A percentile compares a stretch with the other conserved stretches of the same genome.
Conservation (phyloP, 768 basidiomycete genomes). For the Pisolithus albus region DNA sequence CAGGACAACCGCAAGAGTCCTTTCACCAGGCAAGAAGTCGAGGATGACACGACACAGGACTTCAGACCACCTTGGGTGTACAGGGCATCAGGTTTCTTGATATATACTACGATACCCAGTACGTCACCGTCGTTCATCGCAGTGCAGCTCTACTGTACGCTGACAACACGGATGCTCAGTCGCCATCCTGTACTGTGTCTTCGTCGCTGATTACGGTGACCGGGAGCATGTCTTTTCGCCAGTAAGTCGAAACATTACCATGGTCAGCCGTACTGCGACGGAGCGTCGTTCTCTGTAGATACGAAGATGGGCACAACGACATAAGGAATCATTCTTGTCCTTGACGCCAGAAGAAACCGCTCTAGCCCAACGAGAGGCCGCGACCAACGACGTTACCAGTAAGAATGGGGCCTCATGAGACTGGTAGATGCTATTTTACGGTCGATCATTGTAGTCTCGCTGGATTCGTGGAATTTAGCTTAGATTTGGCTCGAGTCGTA, state of each 20-base stretch:
- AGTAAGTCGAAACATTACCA: constrained; percentile 33
- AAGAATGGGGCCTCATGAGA: not conserved
- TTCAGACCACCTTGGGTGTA: constrained; percentile 61
- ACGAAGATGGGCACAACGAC: constrained; percentile 49
- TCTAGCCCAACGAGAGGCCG: constrained; percentile 12
- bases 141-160: not conserved
- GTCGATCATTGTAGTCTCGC: no score
- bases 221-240: constrained; percentile 65
- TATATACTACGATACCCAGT: constrained; percentile 54
- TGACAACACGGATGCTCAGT: constrained; percentile 28
- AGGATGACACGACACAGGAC: constrained; percentile 28
- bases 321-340: constrained; percentile 48
- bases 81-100: constrained; percentile 41
- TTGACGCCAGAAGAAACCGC: constrained; percentile 50
- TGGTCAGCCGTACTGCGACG: not conserved
- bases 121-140: constrained; percentile 10
- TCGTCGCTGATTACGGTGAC: constrained; percentile 65
- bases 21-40: not conserved
- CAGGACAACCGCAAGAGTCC: not conserved
- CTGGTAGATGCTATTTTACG: no score
- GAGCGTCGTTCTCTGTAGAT: constrained; percentile 29
- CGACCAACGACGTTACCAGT: not conserved
- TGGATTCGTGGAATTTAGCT: no score
- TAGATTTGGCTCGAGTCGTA: not conserved
- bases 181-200: constrained; percentile 48